A percentile compares a stretch with the other conserved stretches of the same genome.
phyloP scores from a whole-genome alignment of 306 rosid species.

The Vigna unguiculata region DNA sequence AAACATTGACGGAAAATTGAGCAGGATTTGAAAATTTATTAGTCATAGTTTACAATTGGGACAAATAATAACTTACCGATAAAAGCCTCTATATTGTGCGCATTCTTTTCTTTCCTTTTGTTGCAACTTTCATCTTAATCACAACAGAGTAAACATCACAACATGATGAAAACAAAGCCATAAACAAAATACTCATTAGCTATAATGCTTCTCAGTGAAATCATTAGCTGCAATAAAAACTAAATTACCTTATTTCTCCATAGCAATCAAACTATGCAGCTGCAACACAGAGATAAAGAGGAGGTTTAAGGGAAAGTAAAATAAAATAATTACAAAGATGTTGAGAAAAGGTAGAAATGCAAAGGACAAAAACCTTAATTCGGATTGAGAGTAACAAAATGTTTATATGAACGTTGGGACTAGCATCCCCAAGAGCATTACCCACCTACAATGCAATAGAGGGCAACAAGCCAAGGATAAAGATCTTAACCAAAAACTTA shows the following conservation, averaged over 20 bases:
- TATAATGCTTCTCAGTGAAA: constrained; percentile 50
- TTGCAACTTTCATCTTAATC: constrained; percentile 46
- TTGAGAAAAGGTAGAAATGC: constrained; percentile 51
- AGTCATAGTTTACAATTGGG: constrained; percentile 44
- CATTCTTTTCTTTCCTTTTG: constrained; percentile 47
- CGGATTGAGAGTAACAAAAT: constrained; percentile 51
- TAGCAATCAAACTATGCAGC: constrained; percentile 49
- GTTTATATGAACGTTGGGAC: constrained; percentile 63
- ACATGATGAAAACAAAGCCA: constrained; percentile 26
- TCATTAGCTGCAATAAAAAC: constrained; percentile 49
- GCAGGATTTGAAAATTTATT: constrained; percentile 18
- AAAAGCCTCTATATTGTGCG: constrained; percentile 46
- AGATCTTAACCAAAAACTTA: constrained; percentile 58
- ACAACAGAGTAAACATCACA: constrained; percentile 7
- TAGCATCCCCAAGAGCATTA: constrained; percentile 52
- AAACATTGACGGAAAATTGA: constrained; percentile 37
- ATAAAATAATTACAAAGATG: constrained; percentile 40
- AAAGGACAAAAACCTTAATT: constrained; percentile 62
- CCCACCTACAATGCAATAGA: constrained; percentile 69
- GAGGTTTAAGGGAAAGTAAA: constrained; percentile 42
- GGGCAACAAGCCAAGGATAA: constrained; percentile 70
- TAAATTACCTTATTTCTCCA: constrained; percentile 47
- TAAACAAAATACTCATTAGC: constrained; percentile 20
- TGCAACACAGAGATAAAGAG: constrained; percentile 44
- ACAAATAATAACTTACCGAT: constrained; percentile 50